phyloP scores from a whole-genome alignment of 352 stramenopile genomes.

The Globisporangium solare region DNA sequence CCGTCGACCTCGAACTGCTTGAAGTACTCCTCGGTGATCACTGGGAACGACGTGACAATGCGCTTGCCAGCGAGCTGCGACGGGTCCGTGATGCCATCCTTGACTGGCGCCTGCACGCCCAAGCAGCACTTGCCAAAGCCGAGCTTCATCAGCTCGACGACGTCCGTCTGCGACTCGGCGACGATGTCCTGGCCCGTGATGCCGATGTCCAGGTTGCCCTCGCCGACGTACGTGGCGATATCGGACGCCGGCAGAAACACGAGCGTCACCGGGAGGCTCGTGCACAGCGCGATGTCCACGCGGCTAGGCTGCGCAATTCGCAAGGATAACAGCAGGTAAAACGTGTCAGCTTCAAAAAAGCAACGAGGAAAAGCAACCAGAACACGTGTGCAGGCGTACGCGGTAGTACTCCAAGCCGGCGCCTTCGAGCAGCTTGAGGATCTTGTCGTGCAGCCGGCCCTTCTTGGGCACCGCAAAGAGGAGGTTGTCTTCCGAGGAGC shows the following conservation, averaged over 20 bases:
- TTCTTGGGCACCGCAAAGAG: slow-evolving; percentile 98
- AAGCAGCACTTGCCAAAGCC: slow-evolving; percentile 96
- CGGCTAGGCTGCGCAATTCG: slow-evolving; percentile 46
- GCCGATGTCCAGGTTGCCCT: slow-evolving; percentile 97
- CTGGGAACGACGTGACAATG: slow-evolving; percentile 97
- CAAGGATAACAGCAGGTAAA: background rate
- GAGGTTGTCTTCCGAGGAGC: slow-evolving; percentile 51
- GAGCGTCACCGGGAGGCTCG: slow-evolving; percentile 93
- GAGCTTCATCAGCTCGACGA: slow-evolving; percentile 92
- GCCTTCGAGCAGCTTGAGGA: slow-evolving; percentile 94
- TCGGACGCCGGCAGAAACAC: slow-evolving; percentile 97
- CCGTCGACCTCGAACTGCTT: slow-evolving; percentile 80
- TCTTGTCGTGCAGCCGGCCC: slow-evolving; percentile 95
- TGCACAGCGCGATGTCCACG: slow-evolving; percentile 93
- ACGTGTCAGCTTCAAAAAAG: too few species aligned
- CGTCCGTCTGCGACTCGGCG: slow-evolving; percentile 86
- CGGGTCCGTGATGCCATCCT: slow-evolving; percentile 78
- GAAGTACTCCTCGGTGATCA: slow-evolving; percentile 94
- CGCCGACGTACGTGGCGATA: slow-evolving; percentile 97
- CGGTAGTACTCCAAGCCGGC: slow-evolving; percentile 95
- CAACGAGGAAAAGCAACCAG: background rate
- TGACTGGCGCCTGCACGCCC: slow-evolving; percentile 93
- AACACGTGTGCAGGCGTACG: slow-evolving; percentile 24
- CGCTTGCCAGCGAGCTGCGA: slow-evolving; percentile 89
- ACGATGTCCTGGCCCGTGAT: slow-evolving; percentile 97